A percentile compares a stretch with the other conserved stretches of the same genome.
Evolutionary conservation across 2,329 filamentous ascomycete genomes (phyloP).

Genomic region (Colletotrichum kahawae): DNA sequence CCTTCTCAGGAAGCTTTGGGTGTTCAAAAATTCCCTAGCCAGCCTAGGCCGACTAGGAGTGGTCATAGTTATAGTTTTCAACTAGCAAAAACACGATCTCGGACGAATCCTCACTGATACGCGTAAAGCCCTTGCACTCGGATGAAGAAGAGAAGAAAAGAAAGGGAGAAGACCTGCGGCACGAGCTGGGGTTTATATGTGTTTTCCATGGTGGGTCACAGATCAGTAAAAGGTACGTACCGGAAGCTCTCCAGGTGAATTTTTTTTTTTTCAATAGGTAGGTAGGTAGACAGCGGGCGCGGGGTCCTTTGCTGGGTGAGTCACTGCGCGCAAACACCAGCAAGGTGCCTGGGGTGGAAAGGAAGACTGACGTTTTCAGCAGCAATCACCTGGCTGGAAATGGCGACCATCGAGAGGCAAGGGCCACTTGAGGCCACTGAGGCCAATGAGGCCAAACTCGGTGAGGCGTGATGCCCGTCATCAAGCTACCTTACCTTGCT

Average conservation of each 20-base stretch:
- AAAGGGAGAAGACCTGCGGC: not conserved
- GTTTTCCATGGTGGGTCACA: not conserved
- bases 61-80: constrained; percentile 83
- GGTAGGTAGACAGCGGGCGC: not conserved
- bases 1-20: constrained; percentile 29
- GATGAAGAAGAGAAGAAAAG: constrained; percentile 54
- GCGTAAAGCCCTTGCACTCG: constrained; percentile 79
- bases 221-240: constrained; percentile 17
- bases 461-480: not conserved
- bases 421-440: not conserved
- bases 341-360: not conserved
- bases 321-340: constrained; percentile 3
- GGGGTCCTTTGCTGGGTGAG: constrained; percentile 11
- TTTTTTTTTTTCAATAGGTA: not conserved
- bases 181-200: not conserved
- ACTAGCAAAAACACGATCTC: constrained; percentile 90
- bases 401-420: not conserved
- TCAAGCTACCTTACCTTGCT: not conserved
- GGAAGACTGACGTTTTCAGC: not conserved
- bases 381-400: not conserved
- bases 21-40: constrained; percentile 82
- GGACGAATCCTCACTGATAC: constrained; percentile 87
- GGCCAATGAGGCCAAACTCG: not conserved
- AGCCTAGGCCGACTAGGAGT: constrained; percentile 72
- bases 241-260: not conserved